These are phyloP conservation scores for Eucalyptus cloeziana DNA, from an alignment of 345 rosid genomes.

Conservation along the genomic window DNA sequence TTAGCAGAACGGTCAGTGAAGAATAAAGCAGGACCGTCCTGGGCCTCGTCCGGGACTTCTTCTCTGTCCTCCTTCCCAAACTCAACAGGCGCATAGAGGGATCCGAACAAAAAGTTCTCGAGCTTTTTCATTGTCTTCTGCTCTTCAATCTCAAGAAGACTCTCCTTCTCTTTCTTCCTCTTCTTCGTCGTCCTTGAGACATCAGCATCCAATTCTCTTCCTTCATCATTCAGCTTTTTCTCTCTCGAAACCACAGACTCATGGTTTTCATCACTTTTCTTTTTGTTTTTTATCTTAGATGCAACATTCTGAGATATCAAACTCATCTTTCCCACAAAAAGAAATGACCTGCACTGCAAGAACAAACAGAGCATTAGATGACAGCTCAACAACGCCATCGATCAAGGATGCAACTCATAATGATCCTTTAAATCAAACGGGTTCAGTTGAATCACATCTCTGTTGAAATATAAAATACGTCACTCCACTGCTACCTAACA, in stretches of 20 bases:
- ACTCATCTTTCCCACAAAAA: constrained; percentile 21
- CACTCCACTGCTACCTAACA: background rate
- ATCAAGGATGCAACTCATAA: background rate
- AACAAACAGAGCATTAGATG: background rate
- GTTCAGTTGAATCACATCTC: background rate
- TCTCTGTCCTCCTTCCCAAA: constrained; percentile 43
- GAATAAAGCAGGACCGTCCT: constrained; percentile 37
- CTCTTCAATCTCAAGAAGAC: constrained; percentile 29
- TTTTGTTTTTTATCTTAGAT: constrained; percentile 4
- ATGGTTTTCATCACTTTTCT: constrained; percentile 9
- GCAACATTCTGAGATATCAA: constrained; percentile 56
- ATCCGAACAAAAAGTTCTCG: constrained; percentile 66
- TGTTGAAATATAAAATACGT: background rate
- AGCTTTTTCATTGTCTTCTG: constrained; percentile 58
- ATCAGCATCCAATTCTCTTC: constrained; percentile 13
- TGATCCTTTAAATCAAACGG: background rate
- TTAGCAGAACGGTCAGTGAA: constrained; percentile 42
- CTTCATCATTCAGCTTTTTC: constrained; percentile 12
- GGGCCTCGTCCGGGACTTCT: constrained; percentile 4
- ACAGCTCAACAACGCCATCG: background rate
- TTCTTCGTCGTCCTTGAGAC: constrained; percentile 36
- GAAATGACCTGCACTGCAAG: background rate
- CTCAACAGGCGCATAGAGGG: constrained; percentile 61
- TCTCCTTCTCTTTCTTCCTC: constrained; percentile 29
- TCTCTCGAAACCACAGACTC: constrained; percentile 8